Evolutionary conservation across 2,329 filamentous ascomycete genomes (phyloP), one percentile per base, ranked within the genome.

Genomic region (Fusarium liriodendri): DNA sequence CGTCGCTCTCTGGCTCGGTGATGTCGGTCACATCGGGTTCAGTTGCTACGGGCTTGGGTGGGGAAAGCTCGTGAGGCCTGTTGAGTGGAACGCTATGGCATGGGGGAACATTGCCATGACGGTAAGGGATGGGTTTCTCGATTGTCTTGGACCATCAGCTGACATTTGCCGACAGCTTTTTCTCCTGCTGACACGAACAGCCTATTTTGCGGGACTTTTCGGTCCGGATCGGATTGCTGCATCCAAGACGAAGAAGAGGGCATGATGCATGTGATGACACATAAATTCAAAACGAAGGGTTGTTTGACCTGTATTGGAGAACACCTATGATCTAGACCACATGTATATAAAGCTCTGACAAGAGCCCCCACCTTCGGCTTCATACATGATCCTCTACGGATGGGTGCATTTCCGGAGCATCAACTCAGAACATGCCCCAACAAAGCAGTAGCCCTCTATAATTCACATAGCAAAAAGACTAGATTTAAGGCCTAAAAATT

Each of bases 21-120:
- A 95, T 77, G 83, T 94, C 71, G 90, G 91, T 4, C 93, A 95
- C 79, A 83, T 95, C 29, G 89, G 86, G 59, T 85, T 91, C 69
- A 92, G 89, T 18, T 82, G 80, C 20, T 89, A 88, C 76, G 87
- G 86, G 8, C 84, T 94, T 71, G 92, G 91, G 10, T 85, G 84
- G 78, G 85, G 88, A 11, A 83, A 83, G 37, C 86, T 89, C 55
- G 71, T 88, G 52, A 86, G 90, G 73, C 81, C 92, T 13, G 81
- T 77, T 6, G 83, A 81, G 25, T 95, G 93, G 93, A 94, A 94
- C 79, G 84, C 87, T 37, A 88, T 92, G 85, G 88, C 91, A n/a
- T 93, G 90, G 89, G 93, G 93, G 4, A 95, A 95, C 77, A 86
- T 95, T 71, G 91, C 88, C 9, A 86, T 87, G 59, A 94, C 92